Base-by-base conservation (phyloP, 2,329 filamentous ascomycete genomes). In the Ascomycota sp. region DNA sequence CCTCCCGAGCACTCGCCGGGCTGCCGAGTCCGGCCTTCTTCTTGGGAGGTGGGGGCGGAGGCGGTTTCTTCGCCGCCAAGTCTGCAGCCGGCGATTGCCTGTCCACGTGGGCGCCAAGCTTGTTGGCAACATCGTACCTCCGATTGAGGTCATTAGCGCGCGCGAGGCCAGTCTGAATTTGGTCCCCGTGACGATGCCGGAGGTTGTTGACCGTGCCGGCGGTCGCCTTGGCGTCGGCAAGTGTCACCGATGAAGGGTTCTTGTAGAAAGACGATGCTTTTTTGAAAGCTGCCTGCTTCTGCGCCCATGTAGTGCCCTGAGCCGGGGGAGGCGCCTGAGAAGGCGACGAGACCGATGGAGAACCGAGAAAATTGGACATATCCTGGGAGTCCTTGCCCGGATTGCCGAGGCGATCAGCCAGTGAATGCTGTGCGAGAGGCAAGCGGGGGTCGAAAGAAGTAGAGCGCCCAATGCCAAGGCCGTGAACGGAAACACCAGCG, bases 401-500 rank as follows among this genome's bases (percentile, higher is more conserved):
- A n/a, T n/a, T n/a, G n/a, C n/a, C n/a, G n/a, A n/a, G n/a, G n/a
- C n/a, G n/a, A n/a, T n/a, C n/a, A 26, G 3, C 8, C 11, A 26
- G 9, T 17, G 25, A n/a, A n/a, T n/a, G n/a, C n/a, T n/a, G n/a
- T n/a, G n/a, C n/a, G n/a, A n/a, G n/a, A n/a, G n/a, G n/a, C n/a
- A n/a, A n/a, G n/a, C n/a, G n/a, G n/a, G n/a, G n/a, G n/a, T n/a
- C n/a, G n/a, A n/a, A n/a, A 7, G 9, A 7, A 4, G n/a, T n/a
- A 26, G 35, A 37, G 39, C 44, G 41, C 32, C 70, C 73, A 35
- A 92, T 91, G 5, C 77, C 77, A 4, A 93, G 57, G 0, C 66
- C 76, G 1, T 82, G 75, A 0, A 93, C 80, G 0, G 74, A 78
- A 5, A 93, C 61, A 1, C 83, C 83, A 1, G 79, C 74, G 23